Conservation (phyloP, 306 rosid species). For the Begonia peltatifolia region DNA sequence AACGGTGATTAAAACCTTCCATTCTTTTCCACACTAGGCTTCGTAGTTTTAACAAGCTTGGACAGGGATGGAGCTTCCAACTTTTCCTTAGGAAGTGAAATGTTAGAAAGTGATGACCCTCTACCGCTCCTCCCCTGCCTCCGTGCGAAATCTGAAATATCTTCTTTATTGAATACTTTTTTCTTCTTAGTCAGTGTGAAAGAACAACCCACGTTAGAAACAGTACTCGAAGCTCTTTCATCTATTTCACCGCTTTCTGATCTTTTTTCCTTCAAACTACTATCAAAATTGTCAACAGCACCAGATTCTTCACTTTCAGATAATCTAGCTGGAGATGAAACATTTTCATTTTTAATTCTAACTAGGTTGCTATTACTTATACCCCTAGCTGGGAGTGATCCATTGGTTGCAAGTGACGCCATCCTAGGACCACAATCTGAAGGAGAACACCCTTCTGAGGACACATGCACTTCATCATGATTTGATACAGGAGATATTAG, state of each 20-base stretch:
- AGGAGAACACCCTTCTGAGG: constrained; percentile 49
- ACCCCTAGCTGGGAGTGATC: constrained; percentile 35
- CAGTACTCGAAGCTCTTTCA: constrained; percentile 28
- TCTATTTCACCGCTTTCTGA: constrained; percentile 25
- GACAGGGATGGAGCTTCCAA: constrained; percentile 31
- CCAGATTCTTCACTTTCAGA: constrained; percentile 69
- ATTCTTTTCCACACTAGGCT: constrained; percentile 46
- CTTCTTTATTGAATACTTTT: constrained; percentile 38
- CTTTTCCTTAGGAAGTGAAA: constrained; percentile 40
- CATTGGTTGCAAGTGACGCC: constrained; percentile 33
- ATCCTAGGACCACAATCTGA: constrained; percentile 42
- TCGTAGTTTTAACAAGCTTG: constrained; percentile 39
- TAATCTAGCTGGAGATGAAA: constrained; percentile 52
- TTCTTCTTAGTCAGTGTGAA: constrained; percentile 25
- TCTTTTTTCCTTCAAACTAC: constrained; percentile 51
- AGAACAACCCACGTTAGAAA: constrained; percentile 28
- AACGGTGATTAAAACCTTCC: constrained; percentile 31
- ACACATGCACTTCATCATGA: constrained; percentile 38
- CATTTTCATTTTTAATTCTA: constrained; percentile 34
- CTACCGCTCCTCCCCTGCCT: constrained; percentile 57
- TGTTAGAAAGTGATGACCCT: constrained; percentile 32
- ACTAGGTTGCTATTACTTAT: constrained; percentile 17
- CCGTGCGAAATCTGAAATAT: constrained; percentile 31
- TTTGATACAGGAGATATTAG: constrained; percentile 54
- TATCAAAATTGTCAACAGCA: constrained; percentile 44